Evolutionary conservation across 495 filamentous ascomycete genomes (phyloP).

Genomic region (Penicillium psychrofluorescens): DNA sequence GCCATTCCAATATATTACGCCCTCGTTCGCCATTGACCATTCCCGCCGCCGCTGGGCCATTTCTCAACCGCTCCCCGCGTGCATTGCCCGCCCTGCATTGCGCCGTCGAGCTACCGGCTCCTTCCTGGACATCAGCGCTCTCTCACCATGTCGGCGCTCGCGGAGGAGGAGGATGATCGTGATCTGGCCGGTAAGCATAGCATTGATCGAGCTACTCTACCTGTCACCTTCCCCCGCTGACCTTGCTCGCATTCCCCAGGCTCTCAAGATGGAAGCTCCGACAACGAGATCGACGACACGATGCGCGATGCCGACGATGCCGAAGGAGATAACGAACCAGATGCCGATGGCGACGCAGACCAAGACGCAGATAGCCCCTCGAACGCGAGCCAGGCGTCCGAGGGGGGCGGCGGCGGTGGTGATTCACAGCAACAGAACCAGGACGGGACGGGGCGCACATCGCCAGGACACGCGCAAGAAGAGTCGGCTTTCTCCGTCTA

Average conservation of each 20-base stretch:
- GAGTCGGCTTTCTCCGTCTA: constrained; percentile 27
- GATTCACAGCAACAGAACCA: constrained; percentile 35
- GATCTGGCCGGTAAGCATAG: constrained; percentile 40
- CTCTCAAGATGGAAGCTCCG: constrained; percentile 59
- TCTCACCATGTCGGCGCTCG: constrained; percentile 24
- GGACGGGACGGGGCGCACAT: constrained; percentile 23
- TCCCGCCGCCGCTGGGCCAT: no score
- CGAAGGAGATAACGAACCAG: constrained; percentile 57
- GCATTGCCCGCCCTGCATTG: no score
- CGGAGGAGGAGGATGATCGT: constrained; percentile 49
- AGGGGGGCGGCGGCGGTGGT: constrained; percentile 22
- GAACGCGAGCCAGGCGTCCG: constrained; percentile 40
- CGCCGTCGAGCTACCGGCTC: no score
- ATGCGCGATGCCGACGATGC: constrained; percentile 57
- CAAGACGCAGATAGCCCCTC: constrained; percentile 49
- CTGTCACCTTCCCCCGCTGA: constrained; percentile 5
- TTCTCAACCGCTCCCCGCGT: no score
- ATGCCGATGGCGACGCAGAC: constrained; percentile 53
- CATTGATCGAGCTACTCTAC: neutral
- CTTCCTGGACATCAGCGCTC: neutral
- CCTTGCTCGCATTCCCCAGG: constrained; percentile 15
- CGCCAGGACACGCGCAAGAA: constrained; percentile 19
- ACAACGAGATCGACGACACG: constrained; percentile 64
- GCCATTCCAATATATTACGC: no score
- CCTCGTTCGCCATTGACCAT: no score